These are phyloP conservation scores for Drechmeria coniospora DNA, from an alignment of 2,329 filamentous ascomycete species.

Conservation along the genomic window DNA sequence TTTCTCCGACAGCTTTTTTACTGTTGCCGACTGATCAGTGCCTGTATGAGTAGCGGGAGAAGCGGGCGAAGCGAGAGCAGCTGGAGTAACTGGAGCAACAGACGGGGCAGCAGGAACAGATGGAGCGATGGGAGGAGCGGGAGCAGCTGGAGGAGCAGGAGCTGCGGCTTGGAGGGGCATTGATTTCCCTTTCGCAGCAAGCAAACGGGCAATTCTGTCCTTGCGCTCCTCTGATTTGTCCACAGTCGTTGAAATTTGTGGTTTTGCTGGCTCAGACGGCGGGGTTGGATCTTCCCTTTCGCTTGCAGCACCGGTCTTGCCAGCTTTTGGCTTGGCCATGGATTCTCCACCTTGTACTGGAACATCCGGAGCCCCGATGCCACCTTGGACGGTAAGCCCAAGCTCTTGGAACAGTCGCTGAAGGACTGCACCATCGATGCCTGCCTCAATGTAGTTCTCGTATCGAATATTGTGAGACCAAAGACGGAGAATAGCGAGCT, in stretches of 20 bases:
- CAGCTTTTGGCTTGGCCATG: too few relatives aligned
- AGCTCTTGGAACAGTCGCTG: slow-evolving; percentile 52
- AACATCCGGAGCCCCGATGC: too few relatives aligned
- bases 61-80: slow-evolving; percentile 4
- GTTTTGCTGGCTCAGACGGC: background rate
- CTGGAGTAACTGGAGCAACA: slow-evolving; percentile 2
- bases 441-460: slow-evolving; percentile 57
- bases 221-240: slow-evolving; percentile 47
- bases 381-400: too few relatives aligned
- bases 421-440: slow-evolving; percentile 49
- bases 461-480: slow-evolving; percentile 55
- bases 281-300: too few relatives aligned
- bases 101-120: too few relatives aligned
- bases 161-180: too few relatives aligned
- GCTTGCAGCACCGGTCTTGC: too few relatives aligned
- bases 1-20: slow-evolving; percentile 43
- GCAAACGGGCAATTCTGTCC: slow-evolving; percentile 59
- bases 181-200: slow-evolving; percentile 64
- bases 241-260: background rate
- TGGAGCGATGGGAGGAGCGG: too few relatives aligned
- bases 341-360: too few relatives aligned
- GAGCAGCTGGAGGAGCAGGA: slow-evolving; percentile 3
- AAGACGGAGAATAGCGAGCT: slow-evolving; percentile 51
- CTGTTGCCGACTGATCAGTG: slow-evolving; percentile 11
- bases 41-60: background rate